Evolutionary conservation across 179 eudicot species (phyloP), one percentile per base, ranked within the genome.

Genomic region (Nepenthes alata): DNA sequence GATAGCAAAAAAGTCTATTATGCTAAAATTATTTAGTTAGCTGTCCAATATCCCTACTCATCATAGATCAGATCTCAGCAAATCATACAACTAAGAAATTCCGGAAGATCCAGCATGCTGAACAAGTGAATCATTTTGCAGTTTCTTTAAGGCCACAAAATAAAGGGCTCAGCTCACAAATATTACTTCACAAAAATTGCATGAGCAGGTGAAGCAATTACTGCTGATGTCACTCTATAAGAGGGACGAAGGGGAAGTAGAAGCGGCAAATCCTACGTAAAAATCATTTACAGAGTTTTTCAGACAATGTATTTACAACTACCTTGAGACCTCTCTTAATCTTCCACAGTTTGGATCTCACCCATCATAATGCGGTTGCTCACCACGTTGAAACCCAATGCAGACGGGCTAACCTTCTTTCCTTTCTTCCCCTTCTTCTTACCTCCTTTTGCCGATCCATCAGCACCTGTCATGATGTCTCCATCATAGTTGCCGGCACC

Each of bases 351-450:
- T 74, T 95, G 97, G 64, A 95, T 95, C 86, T 95, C 99, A 16
- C 99, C 99, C 97, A 91, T 91, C 99, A 95, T 91, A 61, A 95
- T 95, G 37, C 99, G 84, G 80, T 95, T 95, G 86, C 97, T 94
- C 11, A 91, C 90, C 1, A 95, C 96, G 49, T 84, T 95, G 66
- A 95, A 95, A 56, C 99, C 99, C 77, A 95, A 73, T 50, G 74
- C 91, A 0, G 86, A 54, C 0, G 88, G 75, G 65, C 88, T 95
- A 15, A 91, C 90, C 81, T 95, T 95, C 76, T 95, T 95, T 60
- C 99, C 99, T 63, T 90, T 94, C 79, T 85, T 94, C 8, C 91
- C 99, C 69, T 79, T 91, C 85, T 91, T 95, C 78, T 88, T 95
- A 13, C 95, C 89, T 47, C 86, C 91, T 72, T 85, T 87, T 6